Base-by-base conservation (phyloP, 2,329 filamentous ascomycete species). In the Trichophyton mentagrophytes region DNA sequence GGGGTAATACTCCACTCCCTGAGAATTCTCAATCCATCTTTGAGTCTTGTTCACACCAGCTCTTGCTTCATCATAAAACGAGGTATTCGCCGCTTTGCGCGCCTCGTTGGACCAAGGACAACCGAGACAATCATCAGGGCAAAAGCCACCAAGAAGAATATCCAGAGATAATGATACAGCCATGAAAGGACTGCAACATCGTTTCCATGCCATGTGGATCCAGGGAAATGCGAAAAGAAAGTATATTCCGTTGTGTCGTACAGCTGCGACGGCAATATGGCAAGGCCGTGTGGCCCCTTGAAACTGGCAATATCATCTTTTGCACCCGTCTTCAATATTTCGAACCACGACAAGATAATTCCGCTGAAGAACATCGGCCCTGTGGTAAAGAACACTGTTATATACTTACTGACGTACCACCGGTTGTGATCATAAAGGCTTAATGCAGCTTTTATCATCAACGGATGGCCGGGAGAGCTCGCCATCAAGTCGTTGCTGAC, bases 401-500 rank as follows among this genome's bases (percentile, higher is more conserved):
- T 53, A 40, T 64, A 64, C 44, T 61, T 63, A 49, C 57, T 63
- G 5, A 63, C 51, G 42, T 60, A 61, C 40, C 55, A 60, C 3
- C 17, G 8, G 44, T 63, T 60, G 27, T 61, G 60, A 9, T 60
- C 51, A 15, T 57, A 51, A 20, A 64, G 57, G 25, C 57, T 58
- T 46, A 60, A 42, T 6, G 60, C 60, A 3, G 60, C 25, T 27
- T 61, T 64, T 20, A 44, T 60, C 47, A 64, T 63, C 33, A 64
- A 33, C 11, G 63, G 63, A 40, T 64, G 63, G 1, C 56, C 42
- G 0, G 61, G 59, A 1, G 49, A 36, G 33, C 61, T 64, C 17
- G 61, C 63, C 63, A 64, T 64, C 8, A 64, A 9, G 44, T 64
- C 63, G 40, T 64, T 64, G 33, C 61, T 64, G 25, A 64, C 63